Conservation (phyloP, 331 rosid species). For the Prunus yedoensis region DNA sequence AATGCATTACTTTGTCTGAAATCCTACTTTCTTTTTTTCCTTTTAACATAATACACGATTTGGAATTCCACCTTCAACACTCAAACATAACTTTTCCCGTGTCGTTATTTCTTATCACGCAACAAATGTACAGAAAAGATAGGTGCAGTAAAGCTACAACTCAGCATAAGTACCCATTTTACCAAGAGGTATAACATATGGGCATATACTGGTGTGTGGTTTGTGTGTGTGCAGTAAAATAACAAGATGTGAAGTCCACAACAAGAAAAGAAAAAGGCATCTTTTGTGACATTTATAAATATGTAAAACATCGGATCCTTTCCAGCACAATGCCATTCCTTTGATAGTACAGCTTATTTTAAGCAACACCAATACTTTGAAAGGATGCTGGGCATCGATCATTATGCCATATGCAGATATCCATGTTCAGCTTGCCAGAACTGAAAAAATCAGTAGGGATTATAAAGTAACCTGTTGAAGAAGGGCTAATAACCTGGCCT, state of each 20-base stretch:
- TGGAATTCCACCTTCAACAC: too few relatives aligned
- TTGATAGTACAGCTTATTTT: neutral
- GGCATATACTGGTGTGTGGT: neutral
- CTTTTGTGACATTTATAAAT: neutral
- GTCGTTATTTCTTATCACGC: too few relatives aligned
- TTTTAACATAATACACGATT: too few relatives aligned
- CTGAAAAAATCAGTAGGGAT: slow-evolving; percentile 42
- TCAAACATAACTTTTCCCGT: too few relatives aligned
- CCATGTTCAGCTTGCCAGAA: slow-evolving; percentile 34
- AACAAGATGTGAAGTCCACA: neutral
- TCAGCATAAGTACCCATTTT: too few relatives aligned
- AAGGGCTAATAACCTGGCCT: slow-evolving; percentile 17
- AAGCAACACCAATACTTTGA: neutral
- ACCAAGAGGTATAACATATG: neutral
- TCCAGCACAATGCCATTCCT: neutral
- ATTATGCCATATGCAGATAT: slow-evolving; percentile 39
- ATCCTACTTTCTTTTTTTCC: too few relatives aligned
- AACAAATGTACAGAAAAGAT: too few relatives aligned
- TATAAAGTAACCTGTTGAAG: slow-evolving; percentile 36
- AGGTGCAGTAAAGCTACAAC: too few relatives aligned
- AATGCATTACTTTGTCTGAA: too few relatives aligned
- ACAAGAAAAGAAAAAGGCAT: neutral
- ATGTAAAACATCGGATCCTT: neutral
- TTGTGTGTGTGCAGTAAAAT: neutral
- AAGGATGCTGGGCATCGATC: neutral